Percentiles rank a stretch among this genome's conserved stretches.
Evolutionary conservation across 768 basidiomycete genomes (phyloP).

Genomic region (Agrocybe chaxingu): DNA sequence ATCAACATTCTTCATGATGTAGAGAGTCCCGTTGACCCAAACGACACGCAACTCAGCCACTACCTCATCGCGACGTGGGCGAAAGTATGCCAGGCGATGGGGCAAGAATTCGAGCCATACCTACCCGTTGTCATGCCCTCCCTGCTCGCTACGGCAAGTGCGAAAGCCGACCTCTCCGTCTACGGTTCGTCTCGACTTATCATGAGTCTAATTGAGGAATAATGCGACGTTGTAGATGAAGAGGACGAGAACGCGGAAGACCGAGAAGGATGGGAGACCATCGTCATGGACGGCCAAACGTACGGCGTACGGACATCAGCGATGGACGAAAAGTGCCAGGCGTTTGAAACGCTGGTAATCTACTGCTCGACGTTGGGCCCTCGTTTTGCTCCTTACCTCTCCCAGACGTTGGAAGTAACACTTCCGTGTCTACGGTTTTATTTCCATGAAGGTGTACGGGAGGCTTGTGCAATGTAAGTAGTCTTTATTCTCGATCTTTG

Average conservation of each 20-base stretch:
- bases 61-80: constrained; percentile 89
- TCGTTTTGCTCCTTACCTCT: constrained; percentile 69
- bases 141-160: constrained; percentile 67
- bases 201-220: background rate
- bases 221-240: constrained; percentile 34
- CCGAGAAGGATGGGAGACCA: constrained; percentile 76
- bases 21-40: constrained; percentile 68
- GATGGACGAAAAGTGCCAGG: constrained; percentile 86
- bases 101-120: constrained; percentile 83
- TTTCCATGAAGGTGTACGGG: constrained; percentile 83
- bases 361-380: constrained; percentile 68
- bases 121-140: constrained; percentile 82
- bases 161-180: constrained; percentile 77
- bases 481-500: background rate
- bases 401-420: constrained; percentile 68
- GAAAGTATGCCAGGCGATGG: constrained; percentile 83
- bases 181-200: constrained; percentile 45
- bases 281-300: constrained; percentile 72
- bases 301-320: constrained; percentile 77
- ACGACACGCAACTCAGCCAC: constrained; percentile 67
- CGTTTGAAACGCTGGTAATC: constrained; percentile 83
- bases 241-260: constrained; percentile 50
- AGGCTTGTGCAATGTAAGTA: constrained; percentile 71
- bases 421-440: constrained; percentile 71
- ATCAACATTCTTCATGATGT: background rate